Percentiles rank a stretch among this genome's conserved stretches.
Conservation (phyloP, 805 yeast genomes). For the Hanseniaspora clermontiae region DNA sequence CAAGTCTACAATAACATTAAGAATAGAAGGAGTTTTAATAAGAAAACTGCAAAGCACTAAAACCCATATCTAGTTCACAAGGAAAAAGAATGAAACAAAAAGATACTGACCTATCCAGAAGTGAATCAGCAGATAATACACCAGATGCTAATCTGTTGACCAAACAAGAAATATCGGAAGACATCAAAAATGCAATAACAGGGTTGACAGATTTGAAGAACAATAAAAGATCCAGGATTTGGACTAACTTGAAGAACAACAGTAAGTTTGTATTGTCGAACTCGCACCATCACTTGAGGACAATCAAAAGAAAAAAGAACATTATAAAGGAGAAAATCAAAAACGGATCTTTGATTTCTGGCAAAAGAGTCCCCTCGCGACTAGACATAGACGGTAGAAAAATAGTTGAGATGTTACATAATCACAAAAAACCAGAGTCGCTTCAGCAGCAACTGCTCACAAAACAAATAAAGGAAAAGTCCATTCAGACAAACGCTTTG, state of each 20-base stretch:
- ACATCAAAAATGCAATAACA: conserved; percentile 9
- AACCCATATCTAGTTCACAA: too few relatives aligned
- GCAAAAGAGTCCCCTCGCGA: conserved; percentile 2
- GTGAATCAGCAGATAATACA: neutral
- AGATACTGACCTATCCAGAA: neutral
- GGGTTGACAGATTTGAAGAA: conserved; percentile 6
- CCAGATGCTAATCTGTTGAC: neutral
- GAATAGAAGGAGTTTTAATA: too few relatives aligned
- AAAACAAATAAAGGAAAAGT: conserved; percentile 3
- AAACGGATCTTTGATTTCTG: conserved; percentile 12
- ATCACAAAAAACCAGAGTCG: neutral
- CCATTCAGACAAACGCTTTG: neutral
- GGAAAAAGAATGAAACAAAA: neutral
- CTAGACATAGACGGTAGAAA: conserved; percentile 4
- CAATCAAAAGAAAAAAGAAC: conserved; percentile 10
- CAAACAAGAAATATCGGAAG: conserved; percentile 5
- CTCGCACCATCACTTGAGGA: conserved; percentile 11
- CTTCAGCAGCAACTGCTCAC: conserved; percentile 1
- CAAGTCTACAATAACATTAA: too few relatives aligned
- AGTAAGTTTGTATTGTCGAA: conserved; percentile 10
- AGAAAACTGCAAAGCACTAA: too few relatives aligned
- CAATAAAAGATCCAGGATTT: conserved; percentile 1
- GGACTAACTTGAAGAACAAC: conserved; percentile 8
- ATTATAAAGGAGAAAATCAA: conserved; percentile 9
- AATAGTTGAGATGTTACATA: neutral